Evolutionary conservation across 2,329 filamentous ascomycete species (phyloP).

Genomic region (Mariannaea sp.): DNA sequence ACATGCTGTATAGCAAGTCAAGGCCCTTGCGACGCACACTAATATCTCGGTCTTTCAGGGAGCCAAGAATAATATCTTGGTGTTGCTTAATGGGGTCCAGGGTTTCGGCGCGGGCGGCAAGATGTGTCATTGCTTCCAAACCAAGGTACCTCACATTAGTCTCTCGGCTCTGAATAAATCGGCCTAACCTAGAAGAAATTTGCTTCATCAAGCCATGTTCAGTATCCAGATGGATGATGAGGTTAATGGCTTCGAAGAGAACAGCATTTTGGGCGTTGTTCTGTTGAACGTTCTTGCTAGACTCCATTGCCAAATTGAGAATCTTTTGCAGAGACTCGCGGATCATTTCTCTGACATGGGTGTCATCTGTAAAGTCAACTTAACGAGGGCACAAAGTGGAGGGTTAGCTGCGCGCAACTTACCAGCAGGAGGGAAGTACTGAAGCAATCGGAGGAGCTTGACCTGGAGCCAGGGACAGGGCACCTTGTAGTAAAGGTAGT

Average conservation of each 20-base stretch:
- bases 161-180: conserved; percentile 95
- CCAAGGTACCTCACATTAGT: conserved; percentile 97
- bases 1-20: conserved; percentile 99
- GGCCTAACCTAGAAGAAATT: conserved; percentile 86
- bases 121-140: conserved; percentile 96
- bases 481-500: conserved; percentile 99
- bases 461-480: conserved; percentile 98
- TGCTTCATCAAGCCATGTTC: conserved; percentile 95
- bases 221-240: conserved; percentile 96
- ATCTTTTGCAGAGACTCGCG: conserved; percentile 90
- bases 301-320: conserved; percentile 86
- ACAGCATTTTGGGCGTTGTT: conserved; percentile 99
- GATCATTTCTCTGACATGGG: conserved; percentile 87
- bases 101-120: conserved; percentile 91
- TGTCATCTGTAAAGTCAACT: conserved; percentile 70
- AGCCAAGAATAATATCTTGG: conserved; percentile 93
- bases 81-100: conserved; percentile 98
- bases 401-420: conserved; percentile 40
- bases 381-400: conserved; percentile 8
- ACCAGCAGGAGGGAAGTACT: conserved; percentile 96
- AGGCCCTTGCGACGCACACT: conserved; percentile 95
- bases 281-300: conserved; percentile 97
- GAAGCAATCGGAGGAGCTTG: conserved; percentile 86
- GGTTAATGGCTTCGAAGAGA: conserved; percentile 96
- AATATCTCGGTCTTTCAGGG: conserved; percentile 92